phyloP scores from a whole-genome alignment of 2,329 filamentous ascomycete species.

The Colletotrichum tamarilloi region DNA sequence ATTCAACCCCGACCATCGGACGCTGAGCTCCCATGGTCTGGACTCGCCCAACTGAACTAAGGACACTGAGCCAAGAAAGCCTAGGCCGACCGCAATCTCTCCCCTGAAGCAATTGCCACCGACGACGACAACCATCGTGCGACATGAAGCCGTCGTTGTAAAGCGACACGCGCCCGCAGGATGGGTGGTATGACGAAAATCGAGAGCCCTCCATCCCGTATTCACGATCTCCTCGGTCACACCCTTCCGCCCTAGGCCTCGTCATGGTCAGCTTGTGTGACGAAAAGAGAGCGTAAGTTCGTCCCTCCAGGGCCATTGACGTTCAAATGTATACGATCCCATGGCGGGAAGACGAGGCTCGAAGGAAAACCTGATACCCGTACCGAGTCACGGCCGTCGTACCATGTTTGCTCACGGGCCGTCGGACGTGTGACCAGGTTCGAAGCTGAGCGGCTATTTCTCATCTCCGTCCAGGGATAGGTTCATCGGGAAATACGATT shows the following conservation, averaged over 20 bases:
- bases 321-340: not conserved
- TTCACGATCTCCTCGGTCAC: not conserved
- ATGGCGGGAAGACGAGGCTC: not conserved
- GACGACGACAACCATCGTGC: not conserved
- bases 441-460: not conserved
- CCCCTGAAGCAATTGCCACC: not conserved
- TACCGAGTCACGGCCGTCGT: conserved; percentile 12
- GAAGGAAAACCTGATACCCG: not conserved
- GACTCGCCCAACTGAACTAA: not conserved
- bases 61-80: not conserved
- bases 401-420: conserved; percentile 10
- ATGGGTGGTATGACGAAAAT: not conserved
- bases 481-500: not conserved
- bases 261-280: not conserved
- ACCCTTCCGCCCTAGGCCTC: not conserved
- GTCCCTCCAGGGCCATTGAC: not conserved
- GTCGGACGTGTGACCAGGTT: not conserved
- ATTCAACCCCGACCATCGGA: not conserved
- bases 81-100: not conserved
- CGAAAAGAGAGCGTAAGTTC: not conserved
- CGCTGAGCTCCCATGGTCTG: not conserved
- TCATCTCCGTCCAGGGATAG: not conserved
- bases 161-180: not conserved
- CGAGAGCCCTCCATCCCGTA: not conserved
- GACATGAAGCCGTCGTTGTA: not conserved